Conservation (phyloP, 2,329 filamentous ascomycete genomes). For the Epichloe aotearoae region DNA sequence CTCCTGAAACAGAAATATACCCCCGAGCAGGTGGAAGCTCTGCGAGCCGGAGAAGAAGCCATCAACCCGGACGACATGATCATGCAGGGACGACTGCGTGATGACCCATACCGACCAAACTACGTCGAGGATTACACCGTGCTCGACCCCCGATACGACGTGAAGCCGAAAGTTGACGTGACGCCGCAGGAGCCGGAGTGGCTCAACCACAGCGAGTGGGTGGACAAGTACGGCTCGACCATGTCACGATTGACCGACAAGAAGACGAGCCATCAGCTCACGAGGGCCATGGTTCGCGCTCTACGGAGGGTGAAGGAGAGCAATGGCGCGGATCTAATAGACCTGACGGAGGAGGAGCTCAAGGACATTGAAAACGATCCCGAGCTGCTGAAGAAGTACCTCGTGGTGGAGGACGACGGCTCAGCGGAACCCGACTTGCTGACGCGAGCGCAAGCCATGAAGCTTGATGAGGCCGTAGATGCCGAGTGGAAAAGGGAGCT, state of each 20-base stretch:
- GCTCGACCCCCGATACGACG: slow-evolving; percentile 67
- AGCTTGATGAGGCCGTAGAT: slow-evolving; percentile 25
- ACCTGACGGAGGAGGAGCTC: slow-evolving; percentile 37
- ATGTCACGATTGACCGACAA: slow-evolving; percentile 29
- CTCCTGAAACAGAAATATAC: slow-evolving; percentile 58
- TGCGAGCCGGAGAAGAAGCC: slow-evolving; percentile 67
- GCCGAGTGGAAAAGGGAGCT: slow-evolving; percentile 25
- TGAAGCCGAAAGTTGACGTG: slow-evolving; percentile 37
- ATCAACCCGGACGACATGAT: slow-evolving; percentile 64
- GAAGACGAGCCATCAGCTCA: slow-evolving; percentile 29
- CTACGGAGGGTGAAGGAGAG: slow-evolving; percentile 29
- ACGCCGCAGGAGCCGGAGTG: slow-evolving; percentile 41
- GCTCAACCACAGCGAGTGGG: slow-evolving; percentile 47
- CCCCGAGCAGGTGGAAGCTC: slow-evolving; percentile 62
- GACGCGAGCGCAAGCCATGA: slow-evolving; percentile 21
- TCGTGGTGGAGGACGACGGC: slow-evolving; percentile 19
- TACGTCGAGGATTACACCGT: slow-evolving; percentile 76
- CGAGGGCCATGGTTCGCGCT: slow-evolving; percentile 27
- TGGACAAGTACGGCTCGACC: slow-evolving; percentile 40
- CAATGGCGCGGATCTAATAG: slow-evolving; percentile 29
- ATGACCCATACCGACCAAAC: slow-evolving; percentile 56
- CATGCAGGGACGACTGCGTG: slow-evolving; percentile 56
- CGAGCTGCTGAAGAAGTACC: slow-evolving; percentile 24
- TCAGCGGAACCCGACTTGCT: slow-evolving; percentile 14
- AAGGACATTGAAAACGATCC: slow-evolving; percentile 26